Evolutionary conservation across 805 yeast genomes (phyloP), one percentile per base, ranked within the genome.

Genomic region (Lachancea sp.): DNA sequence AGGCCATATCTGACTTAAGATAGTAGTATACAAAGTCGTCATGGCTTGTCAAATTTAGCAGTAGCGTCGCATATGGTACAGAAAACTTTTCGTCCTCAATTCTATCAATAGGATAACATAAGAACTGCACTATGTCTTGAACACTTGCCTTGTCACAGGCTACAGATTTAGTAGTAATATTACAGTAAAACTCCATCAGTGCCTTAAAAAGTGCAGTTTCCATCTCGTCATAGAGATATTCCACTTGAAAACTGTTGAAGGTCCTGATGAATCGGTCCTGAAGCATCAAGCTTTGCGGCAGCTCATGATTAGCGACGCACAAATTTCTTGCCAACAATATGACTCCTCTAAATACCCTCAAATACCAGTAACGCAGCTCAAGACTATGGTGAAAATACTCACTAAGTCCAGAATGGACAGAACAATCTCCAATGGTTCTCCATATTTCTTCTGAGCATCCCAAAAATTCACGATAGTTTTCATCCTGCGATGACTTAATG

Each of bases 291-390:
- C 47, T 44, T 36, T 55, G 61, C 4, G 69, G 60, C 4, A 54
- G 38, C 4, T 43, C 51, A 22, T 62, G 58, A 28, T 62, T 60
- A 26, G 56, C 47, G 1, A 64, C 65, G 1, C 70, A 63, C 18
- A 74, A 46, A 48, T 75, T 77, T 44, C 83, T 58, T 21, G 68
- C 57, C n/a, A 77, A 41, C n/a, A 78, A 45, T 1, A 75, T 41
- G 1, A 68, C 47, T 1, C 78, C 83, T 49, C 80, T 60, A 3
- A 70, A 40, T 2, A 69, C 45, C 31, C 81, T 58, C 5, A 60
- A 17, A 32, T 50, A 52, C 40, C 45, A 42, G 17, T 35, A 43
- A 7, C 50, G 43, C 4, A 44, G 30, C 2, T 21, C 45, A 5
- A 43, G 20, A 8, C 45, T 41, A 0, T 36, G 31, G 32, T 43